Evolutionary conservation across 441 rosid genomes (phyloP), one percentile per base, ranked within the genome.

Genomic region (California macrophylla): DNA sequence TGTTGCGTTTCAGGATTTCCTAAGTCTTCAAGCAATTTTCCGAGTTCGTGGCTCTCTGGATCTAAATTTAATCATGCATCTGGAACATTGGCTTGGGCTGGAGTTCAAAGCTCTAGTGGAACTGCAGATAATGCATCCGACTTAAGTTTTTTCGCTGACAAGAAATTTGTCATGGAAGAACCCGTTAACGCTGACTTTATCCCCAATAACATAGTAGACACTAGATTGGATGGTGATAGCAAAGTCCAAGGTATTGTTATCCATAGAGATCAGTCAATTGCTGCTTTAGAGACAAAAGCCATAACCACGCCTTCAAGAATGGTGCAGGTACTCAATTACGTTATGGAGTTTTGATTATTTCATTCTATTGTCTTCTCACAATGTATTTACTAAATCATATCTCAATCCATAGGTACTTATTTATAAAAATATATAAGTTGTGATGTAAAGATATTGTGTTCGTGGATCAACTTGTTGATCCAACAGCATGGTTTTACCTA

Each of bases 1-100:
- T 70, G 40, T 30, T 62, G 66, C 69, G 58, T 82, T 71, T 71
- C 77, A 84, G 89, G 77, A 70, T 66, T 77, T 64, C 71, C 81
- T 12, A 72, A 75, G 21, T 67, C 74, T 62, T 40, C 83, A 50
- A 66, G 71, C 34, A 69, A 71, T 70, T 60, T 71, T 65, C 66
- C 71, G n/a, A 68, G 24, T 54, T 69, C 77, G 36, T 79, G 70
- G 77, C 68, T 69, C 63, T 0, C 67, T 71, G 85, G 72, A 66
- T 69, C 73, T 36, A 80, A 77, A 74, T 66, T 66, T 71, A 68
- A 76, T 71, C 70, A 76, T 0, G 70, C 63, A 56, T 64, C 69
- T 66, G 75, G 66, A 71, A 70, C 76, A 52, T 69, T 77, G 67
- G n/a, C 79, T 66, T 80, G 71, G 80, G 45, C 81, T 70, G 74